Evolutionary conservation across 345 rosid genomes (phyloP).

Genomic region (Corchorus capsularis): DNA sequence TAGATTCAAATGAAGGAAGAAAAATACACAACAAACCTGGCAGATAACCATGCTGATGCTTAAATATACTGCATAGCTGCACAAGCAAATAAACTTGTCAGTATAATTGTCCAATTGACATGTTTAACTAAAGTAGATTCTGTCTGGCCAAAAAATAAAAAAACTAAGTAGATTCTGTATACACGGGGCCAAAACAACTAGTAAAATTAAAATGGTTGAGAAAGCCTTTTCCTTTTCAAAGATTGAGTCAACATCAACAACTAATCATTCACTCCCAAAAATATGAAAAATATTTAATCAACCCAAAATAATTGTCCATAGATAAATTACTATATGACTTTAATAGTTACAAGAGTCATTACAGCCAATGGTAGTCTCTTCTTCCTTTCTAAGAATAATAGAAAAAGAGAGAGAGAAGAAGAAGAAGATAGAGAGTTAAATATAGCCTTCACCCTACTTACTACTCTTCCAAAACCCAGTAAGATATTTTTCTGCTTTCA

Average conservation of each 20-base stretch:
- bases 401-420: no score
- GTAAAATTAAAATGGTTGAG: not conserved
- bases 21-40: slow-evolving; percentile 60
- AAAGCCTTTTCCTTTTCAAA: not conserved
- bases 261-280: not conserved
- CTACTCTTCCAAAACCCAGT: not conserved
- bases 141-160: no score
- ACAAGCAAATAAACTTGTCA: slow-evolving; percentile 30
- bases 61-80: slow-evolving; percentile 59
- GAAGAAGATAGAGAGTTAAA: not conserved
- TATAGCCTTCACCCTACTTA: not conserved
- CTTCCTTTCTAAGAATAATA: not conserved
- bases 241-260: not conserved
- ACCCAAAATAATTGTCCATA: not conserved
- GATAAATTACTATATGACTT: not conserved
- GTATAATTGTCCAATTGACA: not conserved
- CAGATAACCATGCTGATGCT: slow-evolving; percentile 61
- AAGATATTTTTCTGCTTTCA: not conserved
- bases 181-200: not conserved
- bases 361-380: slow-evolving; percentile 1
- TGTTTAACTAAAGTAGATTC: not conserved
- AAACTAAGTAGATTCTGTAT: no score
- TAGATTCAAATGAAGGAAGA: not conserved
- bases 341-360: slow-evolving; percentile 3
- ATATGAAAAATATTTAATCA: not conserved